Conservation (phyloP, 2,329 filamentous ascomycete genomes). For the Myriosclerotinia curreyana region DNA sequence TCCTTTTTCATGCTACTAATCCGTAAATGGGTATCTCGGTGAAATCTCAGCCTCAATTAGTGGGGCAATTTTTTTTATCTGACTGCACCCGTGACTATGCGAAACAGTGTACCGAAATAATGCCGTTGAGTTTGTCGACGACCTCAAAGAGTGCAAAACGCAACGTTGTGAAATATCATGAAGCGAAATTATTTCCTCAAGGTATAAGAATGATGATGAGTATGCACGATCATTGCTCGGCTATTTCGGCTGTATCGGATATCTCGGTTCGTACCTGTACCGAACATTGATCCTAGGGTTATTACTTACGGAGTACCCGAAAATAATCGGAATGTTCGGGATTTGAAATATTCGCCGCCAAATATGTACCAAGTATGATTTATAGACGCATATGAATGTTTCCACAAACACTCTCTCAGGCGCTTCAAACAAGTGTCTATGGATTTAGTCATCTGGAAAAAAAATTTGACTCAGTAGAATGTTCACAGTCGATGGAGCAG, state of each 20-base stretch:
- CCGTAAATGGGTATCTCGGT: background rate
- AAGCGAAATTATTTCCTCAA: too few species aligned
- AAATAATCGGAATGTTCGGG: background rate
- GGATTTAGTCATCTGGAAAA: too few species aligned
- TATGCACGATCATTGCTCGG: background rate
- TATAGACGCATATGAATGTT: background rate
- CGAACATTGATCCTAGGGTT: too few species aligned
- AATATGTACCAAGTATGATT: background rate
- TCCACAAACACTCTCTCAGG: background rate
- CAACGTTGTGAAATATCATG: background rate
- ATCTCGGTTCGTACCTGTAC: background rate
- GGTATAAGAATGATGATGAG: too few species aligned
- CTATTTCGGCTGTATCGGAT: background rate
- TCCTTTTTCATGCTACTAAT: background rate
- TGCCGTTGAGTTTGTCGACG: background rate
- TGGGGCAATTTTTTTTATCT: conserved; percentile 13
- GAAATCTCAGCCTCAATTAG: conserved; percentile 1
- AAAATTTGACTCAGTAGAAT: background rate
- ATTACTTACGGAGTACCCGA: too few species aligned
- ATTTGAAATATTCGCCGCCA: background rate
- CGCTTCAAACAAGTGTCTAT: too few species aligned
- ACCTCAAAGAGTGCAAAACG: background rate
- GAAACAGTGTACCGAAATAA: conserved; percentile 5
- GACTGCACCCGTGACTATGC: conserved; percentile 2
- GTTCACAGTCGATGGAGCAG: background rate